phyloP scores from a whole-genome alignment of 73 alveolate genomes.

The Vitrella brassicaformis region DNA sequence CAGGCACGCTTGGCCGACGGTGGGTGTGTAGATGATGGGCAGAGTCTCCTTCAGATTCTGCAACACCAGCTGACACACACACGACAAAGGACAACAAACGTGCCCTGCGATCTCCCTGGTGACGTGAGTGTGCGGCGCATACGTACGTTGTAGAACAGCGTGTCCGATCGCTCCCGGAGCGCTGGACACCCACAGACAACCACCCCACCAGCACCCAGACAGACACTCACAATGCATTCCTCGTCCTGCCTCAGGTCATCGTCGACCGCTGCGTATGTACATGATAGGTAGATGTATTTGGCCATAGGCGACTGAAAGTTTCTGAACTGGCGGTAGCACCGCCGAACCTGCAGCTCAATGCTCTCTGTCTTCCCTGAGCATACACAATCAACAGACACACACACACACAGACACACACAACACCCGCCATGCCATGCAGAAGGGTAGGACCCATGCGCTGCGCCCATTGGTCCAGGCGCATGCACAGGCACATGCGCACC shows the following conservation, averaged over 20 bases:
- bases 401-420: not conserved
- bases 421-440: not conserved
- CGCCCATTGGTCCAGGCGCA: too few relatives aligned
- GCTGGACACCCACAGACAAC: too few relatives aligned
- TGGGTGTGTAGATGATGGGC: not conserved
- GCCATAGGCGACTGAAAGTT: not conserved
- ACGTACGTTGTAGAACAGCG: not conserved
- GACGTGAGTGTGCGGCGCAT: too few relatives aligned
- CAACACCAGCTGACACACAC: not conserved
- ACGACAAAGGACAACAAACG: too few relatives aligned
- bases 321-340: not conserved
- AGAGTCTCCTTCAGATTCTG: not conserved
- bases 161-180: not conserved
- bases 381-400: not conserved
- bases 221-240: too few relatives aligned
- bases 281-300: not conserved
- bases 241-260: too few relatives aligned
- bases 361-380: not conserved
- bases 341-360: not conserved
- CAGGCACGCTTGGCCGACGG: not conserved
- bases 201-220: too few relatives aligned
- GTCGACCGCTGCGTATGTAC: too few relatives aligned
- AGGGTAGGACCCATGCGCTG: not conserved
- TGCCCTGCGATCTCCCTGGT: too few relatives aligned
- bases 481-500: not conserved